Percentiles rank a stretch among this genome's conserved stretches.
Conservation (phyloP, 768 basidiomycete genomes). For the Pleurotus platypus region DNA sequence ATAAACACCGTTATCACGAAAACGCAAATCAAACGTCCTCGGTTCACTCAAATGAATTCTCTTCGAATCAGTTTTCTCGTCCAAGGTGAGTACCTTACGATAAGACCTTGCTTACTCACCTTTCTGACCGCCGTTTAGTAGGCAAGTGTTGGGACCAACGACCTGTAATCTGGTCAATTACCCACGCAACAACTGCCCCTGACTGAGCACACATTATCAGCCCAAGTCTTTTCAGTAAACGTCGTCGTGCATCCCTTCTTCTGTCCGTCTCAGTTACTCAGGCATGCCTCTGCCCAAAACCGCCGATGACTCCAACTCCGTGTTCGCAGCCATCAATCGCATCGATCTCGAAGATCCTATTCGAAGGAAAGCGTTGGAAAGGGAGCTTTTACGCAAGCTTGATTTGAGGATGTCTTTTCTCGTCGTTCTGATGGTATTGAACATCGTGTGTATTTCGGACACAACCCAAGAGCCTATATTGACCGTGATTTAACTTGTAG, state of each 20-base stretch:
- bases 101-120: too few species aligned
- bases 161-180: neutral
- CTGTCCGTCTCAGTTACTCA: neutral
- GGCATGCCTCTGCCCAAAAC: neutral
- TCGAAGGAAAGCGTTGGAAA: conserved; percentile 21
- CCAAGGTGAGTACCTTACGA: neutral
- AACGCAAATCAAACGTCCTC: neutral
- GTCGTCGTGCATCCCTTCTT: neutral
- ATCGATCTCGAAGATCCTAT: conserved; percentile 7
- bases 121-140: too few species aligned
- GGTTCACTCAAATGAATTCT: neutral
- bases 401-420: conserved; percentile 48
- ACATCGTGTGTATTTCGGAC: conserved; percentile 14
- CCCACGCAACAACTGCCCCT: neutral
- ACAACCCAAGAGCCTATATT: neutral
- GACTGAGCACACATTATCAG: neutral
- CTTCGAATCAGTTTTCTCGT: neutral
- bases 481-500: conserved; percentile 24
- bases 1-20: neutral
- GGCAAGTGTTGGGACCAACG: too few species aligned
- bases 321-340: neutral
- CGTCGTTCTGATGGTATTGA: conserved; percentile 19
- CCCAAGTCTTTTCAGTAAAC: neutral
- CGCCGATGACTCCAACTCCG: conserved; percentile 1
- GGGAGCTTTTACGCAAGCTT: conserved; percentile 40